Evolutionary conservation across 2,329 filamentous ascomycete species (phyloP), one percentile per base, ranked within the genome.

Genomic region (Colletotrichum horii): DNA sequence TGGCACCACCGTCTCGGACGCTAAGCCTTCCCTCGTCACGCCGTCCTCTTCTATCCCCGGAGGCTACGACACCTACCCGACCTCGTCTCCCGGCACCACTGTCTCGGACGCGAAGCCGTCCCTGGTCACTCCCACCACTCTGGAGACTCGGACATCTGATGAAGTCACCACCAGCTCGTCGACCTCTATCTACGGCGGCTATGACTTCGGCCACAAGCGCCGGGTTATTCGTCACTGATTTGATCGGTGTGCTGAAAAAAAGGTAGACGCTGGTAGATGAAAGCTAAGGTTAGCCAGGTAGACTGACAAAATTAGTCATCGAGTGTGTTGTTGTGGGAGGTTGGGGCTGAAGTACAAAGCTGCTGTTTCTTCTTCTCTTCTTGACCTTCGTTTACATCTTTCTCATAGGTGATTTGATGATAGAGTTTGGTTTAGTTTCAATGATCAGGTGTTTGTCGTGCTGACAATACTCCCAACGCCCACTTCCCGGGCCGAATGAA

Each of bases 331-430:
- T 7, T n/a, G 19, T 4, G 2, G 9, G 24, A 30, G 8, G 16
- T 15, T 12, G 36, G 14, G n/a, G 70, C n/a, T 38, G 55, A 28
- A 68, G 62, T 73, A 75, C 56, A 75, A 75, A 75, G 43, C 22
- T 52, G 38, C 19, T n/a, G 15, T 28, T 30, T 61, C 32, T 61
- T 32, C 36, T 75, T 73, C 73, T 38, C 43, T 75, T 75, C 73
- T 73, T 73, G 62, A 73, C 73, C 15, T 73, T 75, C 73, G 9
- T 73, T 75, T 64, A 68, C 62, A 68, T 64, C 24, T 48, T 48
- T 28, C 38, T 38, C 34, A 12, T 24, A 19, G 26, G 62, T 28
- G 61, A n/a, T 61, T 32, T 56, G 26, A 62, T 56, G 56, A 36
- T 19, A 69, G 55, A 26, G 32, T 28, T n/a, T 58, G 48, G 30